phyloP scores from a whole-genome alignment of 2,329 filamentous ascomycete species.

The Dothistroma pini region DNA sequence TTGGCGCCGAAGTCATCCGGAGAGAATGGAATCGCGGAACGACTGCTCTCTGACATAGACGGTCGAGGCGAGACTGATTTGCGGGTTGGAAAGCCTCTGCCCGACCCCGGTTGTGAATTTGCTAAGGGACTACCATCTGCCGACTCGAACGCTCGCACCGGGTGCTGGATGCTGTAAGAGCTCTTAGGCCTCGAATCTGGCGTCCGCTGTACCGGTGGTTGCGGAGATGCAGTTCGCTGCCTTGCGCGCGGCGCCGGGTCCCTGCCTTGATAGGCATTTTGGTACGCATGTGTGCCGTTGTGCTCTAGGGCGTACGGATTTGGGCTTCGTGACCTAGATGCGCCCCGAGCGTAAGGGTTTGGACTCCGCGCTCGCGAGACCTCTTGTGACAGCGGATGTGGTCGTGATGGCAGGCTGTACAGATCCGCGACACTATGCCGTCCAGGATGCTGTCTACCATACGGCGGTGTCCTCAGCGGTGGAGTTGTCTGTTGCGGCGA shows the following conservation, averaged over 20 bases:
- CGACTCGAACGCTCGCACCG: constrained; percentile 33
- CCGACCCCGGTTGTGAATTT: constrained; percentile 24
- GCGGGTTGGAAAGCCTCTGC: constrained; percentile 45
- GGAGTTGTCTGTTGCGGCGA: constrained; percentile 28
- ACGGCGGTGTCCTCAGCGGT: constrained; percentile 19
- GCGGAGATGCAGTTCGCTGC: constrained; percentile 32
- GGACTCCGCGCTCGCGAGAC: constrained; percentile 33
- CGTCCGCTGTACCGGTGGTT: constrained; percentile 16
- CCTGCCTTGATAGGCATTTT: constrained; percentile 16
- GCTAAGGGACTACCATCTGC: constrained; percentile 40
- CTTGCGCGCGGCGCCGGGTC: constrained; percentile 29
- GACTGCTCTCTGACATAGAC: constrained; percentile 47
- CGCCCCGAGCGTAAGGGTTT: constrained; percentile 17
- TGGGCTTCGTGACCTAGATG: background rate
- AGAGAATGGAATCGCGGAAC: constrained; percentile 62
- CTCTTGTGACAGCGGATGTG: constrained; percentile 37
- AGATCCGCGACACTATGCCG: constrained; percentile 35
- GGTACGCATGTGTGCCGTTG: constrained; percentile 13
- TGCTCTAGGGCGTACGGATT: constrained; percentile 9
- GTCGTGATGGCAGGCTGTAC: constrained; percentile 32
- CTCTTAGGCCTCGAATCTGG: constrained; percentile 21
- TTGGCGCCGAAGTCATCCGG: constrained; percentile 72
- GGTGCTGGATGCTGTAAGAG: constrained; percentile 32
- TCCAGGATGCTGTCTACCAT: constrained; percentile 22
- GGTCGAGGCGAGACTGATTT: constrained; percentile 74